Evolutionary conservation across 2,329 filamentous ascomycete genomes (phyloP).

Genomic region (Microdochium bolleyi): DNA sequence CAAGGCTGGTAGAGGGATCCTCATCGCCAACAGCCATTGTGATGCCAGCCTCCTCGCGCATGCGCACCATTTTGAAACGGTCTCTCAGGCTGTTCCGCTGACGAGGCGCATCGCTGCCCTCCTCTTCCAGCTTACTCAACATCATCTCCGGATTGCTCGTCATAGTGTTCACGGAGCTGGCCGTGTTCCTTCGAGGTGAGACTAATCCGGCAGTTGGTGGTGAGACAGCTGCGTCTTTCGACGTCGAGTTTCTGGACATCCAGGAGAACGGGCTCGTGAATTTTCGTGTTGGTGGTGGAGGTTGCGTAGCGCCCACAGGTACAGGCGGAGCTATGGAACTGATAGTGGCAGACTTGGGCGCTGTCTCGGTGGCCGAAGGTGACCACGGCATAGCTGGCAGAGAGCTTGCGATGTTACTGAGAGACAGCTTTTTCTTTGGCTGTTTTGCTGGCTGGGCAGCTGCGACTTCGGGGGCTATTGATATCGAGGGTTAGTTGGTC

Average conservation of each 20-base stretch:
- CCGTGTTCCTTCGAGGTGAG: slow-evolving; percentile 61
- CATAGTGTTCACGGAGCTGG: slow-evolving; percentile 70
- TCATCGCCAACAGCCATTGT: slow-evolving; percentile 44
- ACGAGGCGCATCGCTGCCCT: slow-evolving; percentile 35
- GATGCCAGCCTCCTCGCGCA: slow-evolving; percentile 64
- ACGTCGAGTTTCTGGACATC: slow-evolving; percentile 62
- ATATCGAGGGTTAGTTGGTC: not conserved
- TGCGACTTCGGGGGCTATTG: slow-evolving; percentile 15
- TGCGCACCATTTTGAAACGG: slow-evolving; percentile 68
- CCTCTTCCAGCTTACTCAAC: slow-evolving; percentile 69
- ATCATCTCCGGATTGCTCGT: slow-evolving; percentile 77
- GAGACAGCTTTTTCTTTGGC: slow-evolving; percentile 49
- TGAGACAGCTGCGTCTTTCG: slow-evolving; percentile 44
- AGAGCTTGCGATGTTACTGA: slow-evolving; percentile 63
- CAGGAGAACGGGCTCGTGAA: slow-evolving; percentile 83
- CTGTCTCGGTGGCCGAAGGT: slow-evolving; percentile 42
- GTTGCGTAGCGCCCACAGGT: slow-evolving; percentile 14
- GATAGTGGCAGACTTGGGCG: slow-evolving; percentile 32
- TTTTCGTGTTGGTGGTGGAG: slow-evolving; percentile 46
- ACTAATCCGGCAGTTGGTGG: slow-evolving; percentile 34
- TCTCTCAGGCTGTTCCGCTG: slow-evolving; percentile 62
- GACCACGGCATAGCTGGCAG: slow-evolving; percentile 70
- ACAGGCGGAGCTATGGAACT: slow-evolving; percentile 26
- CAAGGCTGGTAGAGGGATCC: slow-evolving; percentile 32
- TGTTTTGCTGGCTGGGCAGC: slow-evolving; percentile 24